A percentile compares a stretch with the other conserved stretches of the same genome.
phyloP scores from a whole-genome alignment of 495 filamentous ascomycete species.

The Lasiosphaeria ovina region DNA sequence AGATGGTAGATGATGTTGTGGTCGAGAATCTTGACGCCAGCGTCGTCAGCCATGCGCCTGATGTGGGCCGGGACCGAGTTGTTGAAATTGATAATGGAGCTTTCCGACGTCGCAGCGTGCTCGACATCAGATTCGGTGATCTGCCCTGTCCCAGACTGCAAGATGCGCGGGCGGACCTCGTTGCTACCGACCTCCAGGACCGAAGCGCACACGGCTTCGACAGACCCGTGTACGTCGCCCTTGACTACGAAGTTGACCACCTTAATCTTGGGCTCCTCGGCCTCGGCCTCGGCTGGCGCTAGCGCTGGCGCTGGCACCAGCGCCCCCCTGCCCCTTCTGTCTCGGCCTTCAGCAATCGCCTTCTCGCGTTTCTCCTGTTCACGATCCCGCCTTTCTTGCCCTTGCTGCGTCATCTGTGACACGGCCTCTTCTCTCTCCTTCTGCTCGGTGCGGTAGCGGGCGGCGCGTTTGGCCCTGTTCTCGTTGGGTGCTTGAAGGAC shows the following conservation, averaged over 20 bases:
- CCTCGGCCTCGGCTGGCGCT: slow-evolving; percentile 40
- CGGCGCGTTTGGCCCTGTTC: slow-evolving; percentile 74
- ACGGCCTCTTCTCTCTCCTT: slow-evolving; percentile 39
- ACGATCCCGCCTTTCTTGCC: slow-evolving; percentile 46
- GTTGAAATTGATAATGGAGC: slow-evolving; percentile 83
- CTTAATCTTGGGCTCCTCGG: slow-evolving; percentile 52
- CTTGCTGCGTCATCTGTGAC: slow-evolving; percentile 29
- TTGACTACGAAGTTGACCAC: slow-evolving; percentile 83
- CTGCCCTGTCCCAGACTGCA: slow-evolving; percentile 74
- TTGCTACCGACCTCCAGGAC: slow-evolving; percentile 75
- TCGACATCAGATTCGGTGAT: slow-evolving; percentile 87
- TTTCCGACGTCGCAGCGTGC: slow-evolving; percentile 70
- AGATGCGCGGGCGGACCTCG: slow-evolving; percentile 73
- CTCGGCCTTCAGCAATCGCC: slow-evolving; percentile 37
- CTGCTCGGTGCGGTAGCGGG: slow-evolving; percentile 67
- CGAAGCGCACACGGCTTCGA: slow-evolving; percentile 79
- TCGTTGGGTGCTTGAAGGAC: slow-evolving; percentile 80
- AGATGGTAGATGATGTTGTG: slow-evolving; percentile 93
- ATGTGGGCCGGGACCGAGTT: slow-evolving; percentile 67
- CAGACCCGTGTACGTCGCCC: slow-evolving; percentile 88
- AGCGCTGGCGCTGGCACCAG: slow-evolving; percentile 13
- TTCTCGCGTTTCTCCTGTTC: slow-evolving; percentile 11
- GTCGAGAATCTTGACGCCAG: slow-evolving; percentile 73
- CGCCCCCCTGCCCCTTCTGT: slow-evolving; percentile 35
- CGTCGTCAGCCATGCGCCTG: slow-evolving; percentile 61